phyloP scores from a whole-genome alignment of 2,329 filamentous ascomycete species.

The Fusarium ramigenum region DNA sequence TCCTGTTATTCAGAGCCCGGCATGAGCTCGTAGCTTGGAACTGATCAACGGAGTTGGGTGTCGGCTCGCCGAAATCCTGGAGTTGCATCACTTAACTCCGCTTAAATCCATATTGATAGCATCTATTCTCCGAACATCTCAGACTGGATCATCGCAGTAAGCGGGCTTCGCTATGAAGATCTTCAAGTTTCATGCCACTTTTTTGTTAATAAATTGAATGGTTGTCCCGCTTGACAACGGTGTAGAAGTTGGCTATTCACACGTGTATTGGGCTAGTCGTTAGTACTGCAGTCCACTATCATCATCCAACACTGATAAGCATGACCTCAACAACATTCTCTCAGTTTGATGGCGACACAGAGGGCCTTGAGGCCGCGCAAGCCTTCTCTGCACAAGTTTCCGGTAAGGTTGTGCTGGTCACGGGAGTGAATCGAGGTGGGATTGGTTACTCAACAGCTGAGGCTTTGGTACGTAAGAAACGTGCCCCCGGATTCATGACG shows the following conservation, averaged over 20 bases:
- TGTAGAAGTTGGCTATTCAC: no score
- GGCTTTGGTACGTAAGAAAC: not conserved
- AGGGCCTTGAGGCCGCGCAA: not conserved
- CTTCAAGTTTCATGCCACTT: not conserved
- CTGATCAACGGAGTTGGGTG: not conserved
- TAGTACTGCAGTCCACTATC: no score
- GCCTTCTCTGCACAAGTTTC: not conserved
- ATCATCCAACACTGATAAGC: rapidly evolving
- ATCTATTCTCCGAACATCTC: not conserved
- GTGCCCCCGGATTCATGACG: rapidly evolving
- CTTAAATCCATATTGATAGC: not conserved
- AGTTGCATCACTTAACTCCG: not conserved
- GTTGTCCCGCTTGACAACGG: rapidly evolving
- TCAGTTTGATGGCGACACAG: not conserved
- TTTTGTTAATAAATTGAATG: rapidly evolving
- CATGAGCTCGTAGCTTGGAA: not conserved
- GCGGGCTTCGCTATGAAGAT: not conserved
- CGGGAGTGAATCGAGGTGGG: not conserved
- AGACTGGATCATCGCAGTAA: rapidly evolving
- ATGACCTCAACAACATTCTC: not conserved
- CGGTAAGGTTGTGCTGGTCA: not conserved
- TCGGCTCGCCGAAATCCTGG: not conserved
- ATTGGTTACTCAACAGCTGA: not conserved
- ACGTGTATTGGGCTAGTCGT: no score
- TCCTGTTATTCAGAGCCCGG: rapidly evolving